A percentile compares a stretch with the other conserved stretches of the same genome.
Conservation (phyloP, 2,329 filamentous ascomycete genomes). For the Cryphonectria radicalis region DNA sequence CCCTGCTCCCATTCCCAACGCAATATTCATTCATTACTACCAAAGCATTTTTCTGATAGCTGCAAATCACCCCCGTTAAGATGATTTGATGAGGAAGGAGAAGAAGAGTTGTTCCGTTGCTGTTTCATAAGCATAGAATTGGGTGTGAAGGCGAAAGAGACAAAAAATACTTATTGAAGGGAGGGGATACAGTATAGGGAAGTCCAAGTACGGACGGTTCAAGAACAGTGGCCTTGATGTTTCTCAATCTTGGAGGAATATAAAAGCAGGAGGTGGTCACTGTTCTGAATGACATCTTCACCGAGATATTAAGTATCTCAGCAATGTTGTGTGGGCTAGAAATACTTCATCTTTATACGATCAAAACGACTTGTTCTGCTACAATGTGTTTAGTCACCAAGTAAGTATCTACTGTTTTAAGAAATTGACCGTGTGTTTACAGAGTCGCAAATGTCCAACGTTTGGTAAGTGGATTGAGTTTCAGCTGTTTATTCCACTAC, state of each 20-base stretch:
- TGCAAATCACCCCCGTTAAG: neutral
- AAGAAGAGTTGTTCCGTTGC: too few relatives aligned
- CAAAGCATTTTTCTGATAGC: neutral
- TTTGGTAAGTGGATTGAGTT: neutral
- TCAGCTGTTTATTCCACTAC: neutral
- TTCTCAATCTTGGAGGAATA: neutral
- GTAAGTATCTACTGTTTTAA: neutral
- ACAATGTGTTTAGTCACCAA: neutral
- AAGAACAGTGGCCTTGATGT: neutral
- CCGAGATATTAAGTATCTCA: too few relatives aligned
- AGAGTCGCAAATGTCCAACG: neutral
- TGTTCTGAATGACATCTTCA: neutral
- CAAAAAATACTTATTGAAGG: neutral
- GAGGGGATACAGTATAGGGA: neutral
- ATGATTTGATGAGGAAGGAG: neutral
- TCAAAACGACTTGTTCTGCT: neutral
- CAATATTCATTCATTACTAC: neutral
- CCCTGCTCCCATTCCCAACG: neutral
- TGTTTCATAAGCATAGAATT: neutral
- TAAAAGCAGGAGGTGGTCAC: neutral
- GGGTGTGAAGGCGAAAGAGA: neutral
- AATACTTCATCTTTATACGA: neutral
- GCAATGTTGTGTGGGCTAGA: too few relatives aligned
- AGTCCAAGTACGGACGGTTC: neutral
- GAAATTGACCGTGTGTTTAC: neutral